phyloP scores from a whole-genome alignment of 2,329 filamentous ascomycete genomes.

The Trichoderma endophyticum region DNA sequence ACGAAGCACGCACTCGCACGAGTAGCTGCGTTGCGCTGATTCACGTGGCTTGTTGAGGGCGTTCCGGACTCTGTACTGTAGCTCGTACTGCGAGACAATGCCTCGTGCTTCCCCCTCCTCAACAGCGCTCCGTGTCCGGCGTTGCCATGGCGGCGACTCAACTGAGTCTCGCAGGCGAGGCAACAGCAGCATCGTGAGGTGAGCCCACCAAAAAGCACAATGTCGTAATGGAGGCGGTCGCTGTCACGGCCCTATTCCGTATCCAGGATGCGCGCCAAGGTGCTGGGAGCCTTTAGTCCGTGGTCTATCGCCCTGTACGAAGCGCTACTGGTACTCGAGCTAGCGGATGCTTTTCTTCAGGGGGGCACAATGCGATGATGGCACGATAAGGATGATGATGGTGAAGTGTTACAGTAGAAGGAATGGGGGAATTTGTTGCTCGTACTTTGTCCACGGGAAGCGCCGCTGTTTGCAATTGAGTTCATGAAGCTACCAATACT shows the following conservation, averaged over 20 bases:
- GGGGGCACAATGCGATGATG: background rate
- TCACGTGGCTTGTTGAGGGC: background rate
- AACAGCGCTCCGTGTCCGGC: background rate
- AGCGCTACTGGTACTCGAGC: background rate
- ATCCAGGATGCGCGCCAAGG: slow-evolving; percentile 3
- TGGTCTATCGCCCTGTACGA: background rate
- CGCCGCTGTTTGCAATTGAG: background rate
- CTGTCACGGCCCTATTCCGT: slow-evolving; percentile 9
- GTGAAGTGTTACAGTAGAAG: background rate
- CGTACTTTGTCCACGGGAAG: background rate
- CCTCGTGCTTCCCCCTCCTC: background rate
- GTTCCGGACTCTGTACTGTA: background rate
- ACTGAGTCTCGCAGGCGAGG: background rate
- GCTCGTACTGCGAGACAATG: background rate
- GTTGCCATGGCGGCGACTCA: slow-evolving; percentile 15
- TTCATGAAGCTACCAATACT: background rate
- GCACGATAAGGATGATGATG: slow-evolving; percentile 12
- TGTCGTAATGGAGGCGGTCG: slow-evolving; percentile 14
- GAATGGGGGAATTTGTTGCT: background rate
- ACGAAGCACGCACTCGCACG: too few relatives aligned
- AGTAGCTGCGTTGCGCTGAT: background rate
- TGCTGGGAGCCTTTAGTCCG: slow-evolving; percentile 15
- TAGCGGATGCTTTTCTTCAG: background rate
- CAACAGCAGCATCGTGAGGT: slow-evolving; percentile 2
- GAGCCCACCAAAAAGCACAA: slow-evolving; percentile 11